Evolutionary conservation across 139 green algal species (phyloP).

Genomic region (Chlamydomonas eustigma): DNA sequence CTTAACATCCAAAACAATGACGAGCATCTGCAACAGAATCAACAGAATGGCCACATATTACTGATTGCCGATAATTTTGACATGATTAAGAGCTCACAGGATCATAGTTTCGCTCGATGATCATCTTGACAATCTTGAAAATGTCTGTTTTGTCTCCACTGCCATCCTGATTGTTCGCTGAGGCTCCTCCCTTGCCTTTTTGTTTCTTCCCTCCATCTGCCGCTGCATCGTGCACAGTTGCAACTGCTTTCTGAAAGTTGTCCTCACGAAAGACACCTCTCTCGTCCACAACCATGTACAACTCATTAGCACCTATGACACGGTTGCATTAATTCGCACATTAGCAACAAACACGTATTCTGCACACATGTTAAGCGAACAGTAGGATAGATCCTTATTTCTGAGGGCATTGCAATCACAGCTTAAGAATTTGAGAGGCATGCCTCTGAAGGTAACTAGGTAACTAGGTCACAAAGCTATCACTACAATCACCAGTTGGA

Average conservation of each 20-base stretch:
- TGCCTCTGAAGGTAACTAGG: too few species aligned
- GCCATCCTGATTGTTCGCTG: neutral
- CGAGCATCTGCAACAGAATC: too few species aligned
- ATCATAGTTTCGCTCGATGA: constrained; percentile 81
- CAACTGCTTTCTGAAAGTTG: constrained; percentile 48
- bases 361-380: too few species aligned
- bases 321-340: too few species aligned
- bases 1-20: too few species aligned
- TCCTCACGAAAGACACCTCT: constrained; percentile 52
- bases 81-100: too few species aligned
- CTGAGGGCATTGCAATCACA: neutral
- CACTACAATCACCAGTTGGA: constrained; percentile 58
- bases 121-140: constrained; percentile 87
- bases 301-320: constrained; percentile 52
- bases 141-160: constrained; percentile 66
- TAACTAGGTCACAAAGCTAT: too few species aligned
- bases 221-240: constrained; percentile 20
- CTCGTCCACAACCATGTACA: constrained; percentile 73
- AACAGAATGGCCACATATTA: too few species aligned
- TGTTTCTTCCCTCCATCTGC: neutral
- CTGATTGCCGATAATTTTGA: too few species aligned
- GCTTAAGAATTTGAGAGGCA: too few species aligned
- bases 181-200: neutral
- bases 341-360: too few species aligned
- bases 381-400: neutral